Evolutionary conservation across 2,329 filamentous ascomycete species (phyloP).

Genomic region (Bertia moriformis): DNA sequence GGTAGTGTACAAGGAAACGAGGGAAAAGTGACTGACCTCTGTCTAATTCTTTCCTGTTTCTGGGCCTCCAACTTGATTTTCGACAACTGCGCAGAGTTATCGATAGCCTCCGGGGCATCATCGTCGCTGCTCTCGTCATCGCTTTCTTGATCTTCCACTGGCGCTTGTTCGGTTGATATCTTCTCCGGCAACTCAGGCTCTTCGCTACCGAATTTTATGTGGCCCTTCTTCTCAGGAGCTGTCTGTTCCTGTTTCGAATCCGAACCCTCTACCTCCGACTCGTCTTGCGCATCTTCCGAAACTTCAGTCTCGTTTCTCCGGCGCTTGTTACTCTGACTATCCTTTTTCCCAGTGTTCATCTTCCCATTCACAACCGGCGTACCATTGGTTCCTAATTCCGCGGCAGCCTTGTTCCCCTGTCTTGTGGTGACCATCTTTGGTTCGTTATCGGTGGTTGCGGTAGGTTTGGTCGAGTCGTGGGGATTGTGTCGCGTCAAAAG

Average conservation of each 20-base stretch:
- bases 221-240: constrained; percentile 8
- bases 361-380: too few species aligned
- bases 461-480: background rate
- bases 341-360: background rate
- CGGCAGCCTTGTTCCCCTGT: background rate
- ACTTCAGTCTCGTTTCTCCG: background rate
- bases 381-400: too few species aligned
- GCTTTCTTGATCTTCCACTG: constrained; percentile 6
- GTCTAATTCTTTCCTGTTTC: constrained; percentile 17
- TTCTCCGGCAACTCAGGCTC: constrained; percentile 14
- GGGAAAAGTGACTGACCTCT: constrained; percentile 17
- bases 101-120: constrained; percentile 22
- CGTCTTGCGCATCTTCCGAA: background rate
- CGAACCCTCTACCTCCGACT: constrained; percentile 5
- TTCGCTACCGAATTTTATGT: constrained; percentile 23
- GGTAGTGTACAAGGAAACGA: constrained; percentile 3
- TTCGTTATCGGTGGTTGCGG: background rate
- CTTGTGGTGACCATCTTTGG: background rate
- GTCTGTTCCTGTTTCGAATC: background rate
- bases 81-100: constrained; percentile 20
- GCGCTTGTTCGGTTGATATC: constrained; percentile 7
- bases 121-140: constrained; percentile 16
- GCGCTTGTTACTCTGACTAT: too few species aligned
- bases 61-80: constrained; percentile 20
- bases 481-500: constrained; percentile 11